These are phyloP conservation scores for Fraxinus anomala DNA, from an alignment of 257 asterid species.

Conservation along the genomic window DNA sequence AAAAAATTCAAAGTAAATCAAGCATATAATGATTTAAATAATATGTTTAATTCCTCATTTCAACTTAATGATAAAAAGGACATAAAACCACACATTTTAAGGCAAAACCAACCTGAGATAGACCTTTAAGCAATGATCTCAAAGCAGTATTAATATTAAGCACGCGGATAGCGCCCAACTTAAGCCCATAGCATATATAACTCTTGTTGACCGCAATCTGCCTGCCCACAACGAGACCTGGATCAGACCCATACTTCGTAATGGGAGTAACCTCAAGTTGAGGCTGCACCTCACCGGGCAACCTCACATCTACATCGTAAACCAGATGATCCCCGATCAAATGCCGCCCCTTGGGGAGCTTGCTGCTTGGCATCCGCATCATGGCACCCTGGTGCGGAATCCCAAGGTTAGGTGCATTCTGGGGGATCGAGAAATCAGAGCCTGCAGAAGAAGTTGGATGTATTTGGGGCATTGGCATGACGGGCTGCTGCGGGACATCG, in stretches of 20 bases:
- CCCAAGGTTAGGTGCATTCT: conserved; percentile 40
- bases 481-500: conserved; percentile 46
- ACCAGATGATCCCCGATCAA: conserved; percentile 61
- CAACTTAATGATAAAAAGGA: background rate
- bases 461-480: conserved; percentile 46
- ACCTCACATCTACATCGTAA: conserved; percentile 78
- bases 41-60: background rate
- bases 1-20: background rate
- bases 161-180: conserved; percentile 85
- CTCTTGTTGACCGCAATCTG: conserved; percentile 95
- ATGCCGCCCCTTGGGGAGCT: conserved; percentile 91
- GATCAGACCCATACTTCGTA: conserved; percentile 92
- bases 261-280: conserved; percentile 99
- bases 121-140: conserved; percentile 94
- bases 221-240: conserved; percentile 88
- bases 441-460: conserved; percentile 63
- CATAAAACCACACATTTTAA: conserved; percentile 36
- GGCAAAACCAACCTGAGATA: conserved; percentile 63
- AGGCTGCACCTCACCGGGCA: conserved; percentile 93
- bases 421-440: conserved; percentile 54
- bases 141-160: conserved; percentile 91
- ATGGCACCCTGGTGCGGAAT: conserved; percentile 51
- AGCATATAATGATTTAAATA: background rate
- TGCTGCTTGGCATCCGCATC: conserved; percentile 82
- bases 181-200: conserved; percentile 88